Conservation (phyloP, 2,329 filamentous ascomycete genomes). For the Ophiosphaerella narmari region DNA sequence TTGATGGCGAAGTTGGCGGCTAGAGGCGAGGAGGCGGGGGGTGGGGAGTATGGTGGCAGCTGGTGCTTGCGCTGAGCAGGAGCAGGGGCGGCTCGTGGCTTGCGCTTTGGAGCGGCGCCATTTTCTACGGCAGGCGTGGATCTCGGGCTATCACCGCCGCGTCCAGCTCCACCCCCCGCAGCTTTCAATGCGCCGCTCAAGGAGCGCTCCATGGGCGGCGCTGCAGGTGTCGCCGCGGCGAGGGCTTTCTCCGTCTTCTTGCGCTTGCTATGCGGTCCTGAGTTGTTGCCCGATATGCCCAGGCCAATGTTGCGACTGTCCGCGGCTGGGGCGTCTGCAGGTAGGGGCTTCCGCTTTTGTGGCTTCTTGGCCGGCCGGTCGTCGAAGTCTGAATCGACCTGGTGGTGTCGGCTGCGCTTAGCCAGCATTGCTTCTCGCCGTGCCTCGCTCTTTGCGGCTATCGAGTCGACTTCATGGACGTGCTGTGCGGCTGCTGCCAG, state of each 20-base stretch:
- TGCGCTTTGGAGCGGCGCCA: conserved; percentile 62
- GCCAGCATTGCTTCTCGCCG: conserved; percentile 80
- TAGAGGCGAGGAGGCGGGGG: conserved; percentile 75
- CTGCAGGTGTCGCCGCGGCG: conserved; percentile 38
- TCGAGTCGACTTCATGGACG: conserved; percentile 79
- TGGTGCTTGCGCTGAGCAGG: conserved; percentile 77
- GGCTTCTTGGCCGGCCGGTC: conserved; percentile 68
- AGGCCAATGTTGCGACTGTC: conserved; percentile 60
- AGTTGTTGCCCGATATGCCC: conserved; percentile 64
- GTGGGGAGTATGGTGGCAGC: conserved; percentile 66
- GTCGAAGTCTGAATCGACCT: conserved; percentile 79
- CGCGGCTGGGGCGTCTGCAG: conserved; percentile 52
- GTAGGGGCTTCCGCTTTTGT: conserved; percentile 62
- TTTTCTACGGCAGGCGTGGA: conserved; percentile 67
- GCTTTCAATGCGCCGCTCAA: conserved; percentile 62
- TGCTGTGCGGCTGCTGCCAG: conserved; percentile 71
- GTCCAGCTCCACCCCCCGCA: conserved; percentile 44
- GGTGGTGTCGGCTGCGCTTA: conserved; percentile 69
- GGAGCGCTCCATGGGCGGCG: conserved; percentile 67
- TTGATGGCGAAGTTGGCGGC: conserved; percentile 65
- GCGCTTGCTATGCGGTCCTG: conserved; percentile 67
- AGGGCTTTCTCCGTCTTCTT: conserved; percentile 75
- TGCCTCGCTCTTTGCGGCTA: conserved; percentile 78
- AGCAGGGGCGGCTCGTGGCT: conserved; percentile 67
- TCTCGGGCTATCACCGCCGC: conserved; percentile 62